phyloP scores from a whole-genome alignment of 2,329 filamentous ascomycete species.

The Penicillium nordicum region DNA sequence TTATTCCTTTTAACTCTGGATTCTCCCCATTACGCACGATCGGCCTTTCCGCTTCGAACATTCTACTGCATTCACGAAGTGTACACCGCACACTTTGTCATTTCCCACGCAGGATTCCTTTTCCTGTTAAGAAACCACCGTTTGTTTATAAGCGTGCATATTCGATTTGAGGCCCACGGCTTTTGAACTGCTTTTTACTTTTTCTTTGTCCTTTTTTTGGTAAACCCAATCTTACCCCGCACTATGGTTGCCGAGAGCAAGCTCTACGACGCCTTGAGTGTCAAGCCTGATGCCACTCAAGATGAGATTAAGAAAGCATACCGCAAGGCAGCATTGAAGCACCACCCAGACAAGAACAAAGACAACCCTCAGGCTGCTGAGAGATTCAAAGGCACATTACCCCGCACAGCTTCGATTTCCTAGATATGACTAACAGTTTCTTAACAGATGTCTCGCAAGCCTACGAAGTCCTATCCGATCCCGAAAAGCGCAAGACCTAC shows the following conservation, averaged over 20 bases:
- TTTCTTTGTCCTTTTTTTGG: too few relatives aligned
- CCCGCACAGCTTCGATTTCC: not conserved
- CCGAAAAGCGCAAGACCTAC: slow-evolving; percentile 93
- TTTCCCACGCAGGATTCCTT: slow-evolving; percentile 1
- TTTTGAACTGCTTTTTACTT: not conserved
- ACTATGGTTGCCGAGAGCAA: slow-evolving; percentile 91
- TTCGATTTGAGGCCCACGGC: not conserved
- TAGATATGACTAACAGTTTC: not conserved
- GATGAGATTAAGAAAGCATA: slow-evolving; percentile 96
- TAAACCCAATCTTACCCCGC: slow-evolving; percentile 12
- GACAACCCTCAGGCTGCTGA: slow-evolving; percentile 79
- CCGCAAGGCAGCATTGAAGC: slow-evolving; percentile 81
- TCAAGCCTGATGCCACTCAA: slow-evolving; percentile 76
- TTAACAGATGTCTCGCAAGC: slow-evolving; percentile 80
- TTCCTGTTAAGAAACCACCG: not conserved
- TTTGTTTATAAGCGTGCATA: slow-evolving; percentile 8
- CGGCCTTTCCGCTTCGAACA: slow-evolving; percentile 21
- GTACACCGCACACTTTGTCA: slow-evolving; percentile 4
- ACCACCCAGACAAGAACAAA: slow-evolving; percentile 97
- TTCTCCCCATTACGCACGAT: not conserved
- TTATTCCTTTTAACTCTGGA: not conserved
- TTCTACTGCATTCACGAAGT: slow-evolving; percentile 37
- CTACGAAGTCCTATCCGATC: slow-evolving; percentile 96
- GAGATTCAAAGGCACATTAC: slow-evolving; percentile 75
- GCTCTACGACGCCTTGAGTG: slow-evolving; percentile 80